Evolutionary conservation across 192 early-diverging fungal genomes (phyloP).

Genomic region (Umbelopsis ramanniana): DNA sequence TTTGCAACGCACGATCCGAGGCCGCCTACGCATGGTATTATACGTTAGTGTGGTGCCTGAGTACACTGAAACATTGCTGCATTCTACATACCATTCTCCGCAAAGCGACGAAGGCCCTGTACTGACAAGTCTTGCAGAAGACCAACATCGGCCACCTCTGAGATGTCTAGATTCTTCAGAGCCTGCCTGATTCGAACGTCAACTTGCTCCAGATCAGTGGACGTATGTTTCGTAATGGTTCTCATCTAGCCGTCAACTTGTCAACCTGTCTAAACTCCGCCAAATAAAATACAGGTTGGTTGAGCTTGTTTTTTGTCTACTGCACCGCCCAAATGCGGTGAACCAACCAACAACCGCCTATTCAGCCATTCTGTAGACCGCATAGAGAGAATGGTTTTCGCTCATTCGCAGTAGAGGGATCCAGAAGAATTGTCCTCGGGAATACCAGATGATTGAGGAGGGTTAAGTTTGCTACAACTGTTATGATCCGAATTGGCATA

Average conservation of each 20-base stretch:
- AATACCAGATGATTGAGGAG: too few species aligned
- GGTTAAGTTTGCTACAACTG: too few species aligned
- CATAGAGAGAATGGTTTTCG: too few species aligned
- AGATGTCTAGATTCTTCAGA: conserved; percentile 8
- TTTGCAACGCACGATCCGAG: conserved; percentile 50
- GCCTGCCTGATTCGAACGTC: conserved; percentile 28
- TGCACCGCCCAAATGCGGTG: too few species aligned
- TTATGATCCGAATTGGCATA: too few species aligned
- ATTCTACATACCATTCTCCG: conserved; percentile 3
- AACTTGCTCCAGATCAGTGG: conserved; percentile 37
- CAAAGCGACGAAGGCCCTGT: neutral
- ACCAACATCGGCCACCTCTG: neutral
- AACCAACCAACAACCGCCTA: too few species aligned
- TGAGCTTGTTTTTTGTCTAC: too few species aligned
- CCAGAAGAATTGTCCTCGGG: too few species aligned
- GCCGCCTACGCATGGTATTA: conserved; percentile 30
- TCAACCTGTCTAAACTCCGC: neutral
- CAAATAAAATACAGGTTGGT: neutral
- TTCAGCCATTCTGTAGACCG: too few species aligned
- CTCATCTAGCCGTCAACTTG: neutral
- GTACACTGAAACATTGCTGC: neutral
- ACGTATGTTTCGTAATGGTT: conserved; percentile 32
- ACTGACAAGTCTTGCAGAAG: neutral
- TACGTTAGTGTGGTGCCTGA: neutral
- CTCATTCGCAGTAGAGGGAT: too few species aligned